Evolutionary conservation across 306 rosid species (phyloP).

Genomic region (Astragalus membranaceus): DNA sequence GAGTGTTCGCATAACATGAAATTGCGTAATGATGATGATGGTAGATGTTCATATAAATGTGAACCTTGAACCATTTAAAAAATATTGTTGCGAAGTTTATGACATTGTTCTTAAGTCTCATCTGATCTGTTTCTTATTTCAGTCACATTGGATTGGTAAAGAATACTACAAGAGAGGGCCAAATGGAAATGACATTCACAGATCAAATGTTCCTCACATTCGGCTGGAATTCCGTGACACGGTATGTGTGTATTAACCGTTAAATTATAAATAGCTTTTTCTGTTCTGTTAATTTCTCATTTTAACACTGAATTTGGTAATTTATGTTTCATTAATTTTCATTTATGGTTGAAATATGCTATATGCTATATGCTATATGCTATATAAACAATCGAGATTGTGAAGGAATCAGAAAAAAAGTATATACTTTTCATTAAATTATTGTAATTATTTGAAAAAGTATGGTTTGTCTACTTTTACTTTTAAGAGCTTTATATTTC

Average conservation of each 20-base stretch:
- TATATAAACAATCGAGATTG: background rate
- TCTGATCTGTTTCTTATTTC: slow-evolving; percentile 20
- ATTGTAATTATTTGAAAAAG: background rate
- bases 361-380: background rate
- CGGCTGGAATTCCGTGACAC: slow-evolving; percentile 87
- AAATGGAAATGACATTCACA: slow-evolving; percentile 87
- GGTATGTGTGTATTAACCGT: slow-evolving; percentile 37
- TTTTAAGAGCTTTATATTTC: background rate
- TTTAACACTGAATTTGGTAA: background rate
- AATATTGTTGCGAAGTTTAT: background rate
- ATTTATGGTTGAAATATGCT: background rate
- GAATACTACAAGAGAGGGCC: slow-evolving; percentile 89
- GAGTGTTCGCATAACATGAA: background rate
- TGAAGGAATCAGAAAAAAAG: background rate
- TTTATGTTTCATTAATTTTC: background rate
- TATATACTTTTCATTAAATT: background rate
- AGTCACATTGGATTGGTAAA: slow-evolving; percentile 96
- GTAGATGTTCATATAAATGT: background rate
- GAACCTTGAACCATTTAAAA: background rate
- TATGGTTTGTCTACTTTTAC: background rate
- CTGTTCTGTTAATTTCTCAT: background rate
- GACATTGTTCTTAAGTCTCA: background rate
- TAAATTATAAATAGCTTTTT: background rate
- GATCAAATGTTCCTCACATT: slow-evolving; percentile 94
- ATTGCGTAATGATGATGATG: background rate